phyloP scores from a whole-genome alignment of 1,284 basidiomycete genomes.

The Pyrrhoderma noxium region DNA sequence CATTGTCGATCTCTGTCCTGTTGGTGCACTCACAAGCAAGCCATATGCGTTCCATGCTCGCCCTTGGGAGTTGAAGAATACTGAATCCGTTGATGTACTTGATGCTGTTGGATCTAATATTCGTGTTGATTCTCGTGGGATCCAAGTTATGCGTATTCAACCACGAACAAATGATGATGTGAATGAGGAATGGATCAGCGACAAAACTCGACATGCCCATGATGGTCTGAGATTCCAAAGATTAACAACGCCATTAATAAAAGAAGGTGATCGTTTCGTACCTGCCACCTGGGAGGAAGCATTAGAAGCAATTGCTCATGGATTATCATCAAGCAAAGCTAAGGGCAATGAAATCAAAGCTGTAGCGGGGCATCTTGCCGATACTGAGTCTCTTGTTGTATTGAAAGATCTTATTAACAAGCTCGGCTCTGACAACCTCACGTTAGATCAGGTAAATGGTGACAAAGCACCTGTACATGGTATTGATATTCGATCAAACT shows the following conservation, averaged over 20 bases:
- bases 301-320: slow-evolving; percentile 71
- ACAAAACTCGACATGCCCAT: slow-evolving; percentile 96
- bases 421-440: slow-evolving; percentile 92
- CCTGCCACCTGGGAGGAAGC: slow-evolving; percentile 92
- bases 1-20: slow-evolving; percentile 94
- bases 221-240: slow-evolving; percentile 97
- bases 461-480: slow-evolving; percentile 65
- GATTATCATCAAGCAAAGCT: slow-evolving; percentile 76
- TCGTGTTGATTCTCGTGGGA: slow-evolving; percentile 91
- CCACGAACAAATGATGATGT: slow-evolving; percentile 96
- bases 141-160: slow-evolving; percentile 96
- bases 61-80: slow-evolving; percentile 98
- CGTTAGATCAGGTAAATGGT: slow-evolving; percentile 72
- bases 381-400: slow-evolving; percentile 90
- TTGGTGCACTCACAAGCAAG: slow-evolving; percentile 96
- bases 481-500: slow-evolving; percentile 92
- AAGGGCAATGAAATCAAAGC: slow-evolving; percentile 95
- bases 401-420: slow-evolving; percentile 93
- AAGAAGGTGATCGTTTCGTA: slow-evolving; percentile 90
- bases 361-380: slow-evolving; percentile 87
- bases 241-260: slow-evolving; percentile 87
- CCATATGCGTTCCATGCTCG: slow-evolving; percentile 96
- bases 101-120: slow-evolving; percentile 99
- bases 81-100: slow-evolving; percentile 95
- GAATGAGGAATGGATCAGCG: slow-evolving; percentile 99